phyloP scores from a whole-genome alignment of 257 asterid genomes.

The Jacaranda mimosifolia region DNA sequence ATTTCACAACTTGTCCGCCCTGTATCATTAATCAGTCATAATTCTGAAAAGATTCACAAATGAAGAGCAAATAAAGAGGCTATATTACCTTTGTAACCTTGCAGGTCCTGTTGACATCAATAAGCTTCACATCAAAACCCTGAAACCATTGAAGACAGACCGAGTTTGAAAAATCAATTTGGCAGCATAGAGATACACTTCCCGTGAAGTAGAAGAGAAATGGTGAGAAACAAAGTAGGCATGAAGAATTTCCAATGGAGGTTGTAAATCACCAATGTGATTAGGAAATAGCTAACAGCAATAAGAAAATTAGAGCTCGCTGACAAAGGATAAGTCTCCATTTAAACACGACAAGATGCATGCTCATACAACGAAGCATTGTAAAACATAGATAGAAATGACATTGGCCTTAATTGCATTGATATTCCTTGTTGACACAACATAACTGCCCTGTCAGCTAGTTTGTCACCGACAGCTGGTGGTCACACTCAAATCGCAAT shows the following conservation, averaged over 20 bases:
- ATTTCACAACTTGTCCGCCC: slow-evolving; percentile 91
- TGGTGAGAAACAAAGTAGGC: neutral
- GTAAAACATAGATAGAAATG: too few relatives aligned
- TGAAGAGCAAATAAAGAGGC: slow-evolving; percentile 26
- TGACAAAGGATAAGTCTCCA: too few relatives aligned
- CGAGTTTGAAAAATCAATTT: slow-evolving; percentile 24
- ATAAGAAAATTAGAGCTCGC: too few relatives aligned
- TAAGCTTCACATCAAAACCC: slow-evolving; percentile 95
- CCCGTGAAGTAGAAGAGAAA: slow-evolving; percentile 4
- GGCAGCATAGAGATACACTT: neutral
- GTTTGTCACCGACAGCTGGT: too few relatives aligned
- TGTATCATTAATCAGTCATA: slow-evolving; percentile 41
- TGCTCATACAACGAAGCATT: too few relatives aligned
- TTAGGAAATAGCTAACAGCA: too few relatives aligned
- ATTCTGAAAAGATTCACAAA: slow-evolving; percentile 28
- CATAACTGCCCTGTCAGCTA: too few relatives aligned
- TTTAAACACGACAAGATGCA: too few relatives aligned
- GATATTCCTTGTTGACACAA: too few relatives aligned
- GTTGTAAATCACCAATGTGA: too few relatives aligned
- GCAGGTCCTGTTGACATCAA: slow-evolving; percentile 83
- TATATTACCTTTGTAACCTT: slow-evolving; percentile 89
- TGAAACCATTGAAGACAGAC: slow-evolving; percentile 46
- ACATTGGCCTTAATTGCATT: too few relatives aligned
- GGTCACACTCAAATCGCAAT: too few relatives aligned
- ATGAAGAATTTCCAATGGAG: neutral